Evolutionary conservation across 176 grass and related monocot species (phyloP).

Genomic region (Eleusine coracana): DNA sequence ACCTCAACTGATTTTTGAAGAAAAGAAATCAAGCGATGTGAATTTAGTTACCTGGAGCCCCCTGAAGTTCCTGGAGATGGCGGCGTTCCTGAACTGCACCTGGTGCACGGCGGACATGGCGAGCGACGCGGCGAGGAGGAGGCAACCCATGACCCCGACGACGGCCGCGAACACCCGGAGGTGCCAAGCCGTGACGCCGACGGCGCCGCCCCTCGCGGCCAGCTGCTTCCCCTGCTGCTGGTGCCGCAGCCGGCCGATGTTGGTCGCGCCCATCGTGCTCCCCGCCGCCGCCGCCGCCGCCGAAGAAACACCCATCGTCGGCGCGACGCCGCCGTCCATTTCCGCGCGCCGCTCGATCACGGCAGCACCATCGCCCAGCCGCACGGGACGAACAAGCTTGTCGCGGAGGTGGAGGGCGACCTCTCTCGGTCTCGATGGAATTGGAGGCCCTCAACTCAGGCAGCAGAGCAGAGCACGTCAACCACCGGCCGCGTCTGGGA

Average conservation of each 20-base stretch:
- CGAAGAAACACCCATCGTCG: neutral
- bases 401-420: conserved; percentile 4
- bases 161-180: conserved; percentile 58
- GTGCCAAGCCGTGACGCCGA: conserved; percentile 58
- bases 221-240: conserved; percentile 46
- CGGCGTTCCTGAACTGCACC: conserved; percentile 51
- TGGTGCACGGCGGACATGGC: conserved; percentile 76
- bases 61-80: conserved; percentile 43
- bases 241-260: conserved; percentile 53
- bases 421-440: neutral
- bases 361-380: neutral
- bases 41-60: conserved; percentile 55
- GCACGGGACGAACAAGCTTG: neutral
- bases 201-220: neutral
- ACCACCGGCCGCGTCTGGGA: neutral
- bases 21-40: too few species aligned
- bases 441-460: neutral
- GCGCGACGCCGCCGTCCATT: conserved; percentile 8
- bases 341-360: conserved; percentile 19
- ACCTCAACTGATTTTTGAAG: neutral
- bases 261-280: conserved; percentile 38
- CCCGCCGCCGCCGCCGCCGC: neutral
- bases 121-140: conserved; percentile 76
- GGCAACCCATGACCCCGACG: conserved; percentile 62
- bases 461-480: conserved; percentile 32